phyloP scores from a whole-genome alignment of 805 yeast species.

The Komagataella populi region DNA sequence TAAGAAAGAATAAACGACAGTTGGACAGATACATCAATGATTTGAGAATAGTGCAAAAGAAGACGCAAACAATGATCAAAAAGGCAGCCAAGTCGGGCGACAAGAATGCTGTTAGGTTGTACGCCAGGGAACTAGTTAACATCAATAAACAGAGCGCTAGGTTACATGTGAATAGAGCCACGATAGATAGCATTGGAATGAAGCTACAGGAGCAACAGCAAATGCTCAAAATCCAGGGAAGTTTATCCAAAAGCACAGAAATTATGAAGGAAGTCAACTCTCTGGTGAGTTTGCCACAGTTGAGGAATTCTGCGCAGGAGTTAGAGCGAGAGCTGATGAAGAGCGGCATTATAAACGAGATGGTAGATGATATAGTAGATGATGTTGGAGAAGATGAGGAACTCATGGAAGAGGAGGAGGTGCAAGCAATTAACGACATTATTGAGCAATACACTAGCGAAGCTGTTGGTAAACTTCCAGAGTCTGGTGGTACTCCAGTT shows the following conservation, averaged over 20 bases:
- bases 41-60: slow-evolving; percentile 45
- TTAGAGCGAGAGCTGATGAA: slow-evolving; percentile 78
- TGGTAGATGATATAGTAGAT: slow-evolving; percentile 87
- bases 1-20: slow-evolving; percentile 77
- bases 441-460: slow-evolving; percentile 29
- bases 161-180: slow-evolving; percentile 70
- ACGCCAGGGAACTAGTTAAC: slow-evolving; percentile 71
- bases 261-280: slow-evolving; percentile 84
- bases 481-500: slow-evolving; percentile 18
- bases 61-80: slow-evolving; percentile 67
- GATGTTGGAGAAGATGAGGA: slow-evolving; percentile 50
- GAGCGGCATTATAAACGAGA: slow-evolving; percentile 81
- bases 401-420: slow-evolving; percentile 48
- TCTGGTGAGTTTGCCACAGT: slow-evolving; percentile 64
- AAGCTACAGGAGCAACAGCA: slow-evolving; percentile 88
- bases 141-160: slow-evolving; percentile 63
- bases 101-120: slow-evolving; percentile 55
- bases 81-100: slow-evolving; percentile 69
- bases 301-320: slow-evolving; percentile 73
- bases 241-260: slow-evolving; percentile 62
- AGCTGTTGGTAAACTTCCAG: slow-evolving; percentile 16
- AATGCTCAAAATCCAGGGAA: slow-evolving; percentile 67
- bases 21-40: slow-evolving; percentile 65
- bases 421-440: slow-evolving; percentile 50
- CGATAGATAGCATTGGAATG: slow-evolving; percentile 74